Base-by-base conservation (phyloP, 768 basidiomycete species). In the Boletellus emodensis region DNA sequence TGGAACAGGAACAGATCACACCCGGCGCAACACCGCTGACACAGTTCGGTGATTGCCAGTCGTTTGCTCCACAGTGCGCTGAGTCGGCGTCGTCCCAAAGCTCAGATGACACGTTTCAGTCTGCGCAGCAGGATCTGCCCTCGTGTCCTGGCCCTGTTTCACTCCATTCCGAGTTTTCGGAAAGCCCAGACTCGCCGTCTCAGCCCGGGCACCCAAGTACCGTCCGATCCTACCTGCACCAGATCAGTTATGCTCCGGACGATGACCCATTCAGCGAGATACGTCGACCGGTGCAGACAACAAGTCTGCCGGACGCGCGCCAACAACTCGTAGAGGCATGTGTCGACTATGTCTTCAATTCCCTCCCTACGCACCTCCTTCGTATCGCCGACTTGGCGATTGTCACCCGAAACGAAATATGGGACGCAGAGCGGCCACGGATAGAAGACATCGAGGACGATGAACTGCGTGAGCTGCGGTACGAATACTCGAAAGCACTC, bases 321-420 rank as follows among this genome's bases (percentile, higher is more conserved):
- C 24, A 26, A 26, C 24, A 26, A 26, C 24, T 26, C 24, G 24
- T 26, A 26, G 24, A 26, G 24, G 24, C 24, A 26, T 26, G 24
- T 26, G 24, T 26, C 24, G 24, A 26, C 24, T 62, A 56, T 18
- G 49, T 58, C 14, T 40, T 52, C 20, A 64, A 61, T n/a, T 49
- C 52, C 15, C 42, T 61, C 24, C 61, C 62, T 18, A 38, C 59
- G 3, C 53, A 44, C 18, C 50, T 61, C 12, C 47, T 62, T 33
- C 44, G 49, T 22, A 46, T 61, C 30, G 33, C 39, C 20, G 60
- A 61, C 10, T 58, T 50, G 59, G 20, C 33, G 15, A 44, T 58
- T 9, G 36, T 61, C 2, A 47, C 44, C 6, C 49, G 55, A 22
- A 28, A 43, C 11, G 45, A 60, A 12, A 48, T 43, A 13, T 57